These are phyloP conservation scores for Colletotrichum caudatum DNA, from an alignment of 2,329 filamentous ascomycete species.

Conservation along the genomic window DNA sequence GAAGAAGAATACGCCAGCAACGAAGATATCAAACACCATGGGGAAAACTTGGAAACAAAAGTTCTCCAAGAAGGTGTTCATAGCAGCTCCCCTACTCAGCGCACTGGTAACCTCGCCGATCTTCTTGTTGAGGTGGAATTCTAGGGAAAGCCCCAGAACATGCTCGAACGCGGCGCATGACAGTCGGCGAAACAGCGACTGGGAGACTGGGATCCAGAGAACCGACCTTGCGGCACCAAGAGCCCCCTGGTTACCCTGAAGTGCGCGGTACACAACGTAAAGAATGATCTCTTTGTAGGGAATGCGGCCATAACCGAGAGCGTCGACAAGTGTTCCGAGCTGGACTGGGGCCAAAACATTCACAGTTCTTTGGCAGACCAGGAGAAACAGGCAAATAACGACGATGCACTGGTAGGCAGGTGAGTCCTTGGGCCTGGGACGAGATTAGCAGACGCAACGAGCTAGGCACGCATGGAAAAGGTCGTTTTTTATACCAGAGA, in stretches of 20 bases:
- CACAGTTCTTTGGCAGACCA: conserved; percentile 57
- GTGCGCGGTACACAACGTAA: conserved; percentile 57
- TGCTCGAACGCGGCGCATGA: conserved; percentile 61
- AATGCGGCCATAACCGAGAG: conserved; percentile 55
- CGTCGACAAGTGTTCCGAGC: conserved; percentile 56
- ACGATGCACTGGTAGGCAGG: conserved; percentile 55
- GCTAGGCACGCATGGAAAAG: neutral
- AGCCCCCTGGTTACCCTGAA: conserved; percentile 60
- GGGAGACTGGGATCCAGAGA: conserved; percentile 62
- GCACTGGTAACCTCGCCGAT: conserved; percentile 65
- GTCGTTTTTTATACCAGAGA: conserved; percentile 52
- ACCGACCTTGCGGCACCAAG: conserved; percentile 57
- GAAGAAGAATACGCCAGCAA: conserved; percentile 62
- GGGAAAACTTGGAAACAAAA: conserved; percentile 63
- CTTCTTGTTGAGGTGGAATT: conserved; percentile 64
- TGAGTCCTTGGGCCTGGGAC: conserved; percentile 57
- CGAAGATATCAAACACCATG: conserved; percentile 62
- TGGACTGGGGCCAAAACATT: conserved; percentile 59
- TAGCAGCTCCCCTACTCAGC: conserved; percentile 59
- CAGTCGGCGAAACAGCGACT: conserved; percentile 57
- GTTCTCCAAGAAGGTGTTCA: conserved; percentile 63
- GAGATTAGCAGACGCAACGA: conserved; percentile 30
- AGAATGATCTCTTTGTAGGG: conserved; percentile 58
- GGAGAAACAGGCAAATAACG: conserved; percentile 55
- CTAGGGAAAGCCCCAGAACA: conserved; percentile 59